A percentile compares a stretch with the other conserved stretches of the same genome.
Conservation (phyloP, 805 yeast genomes). For the Metschnikowia baotianmanensis region DNA sequence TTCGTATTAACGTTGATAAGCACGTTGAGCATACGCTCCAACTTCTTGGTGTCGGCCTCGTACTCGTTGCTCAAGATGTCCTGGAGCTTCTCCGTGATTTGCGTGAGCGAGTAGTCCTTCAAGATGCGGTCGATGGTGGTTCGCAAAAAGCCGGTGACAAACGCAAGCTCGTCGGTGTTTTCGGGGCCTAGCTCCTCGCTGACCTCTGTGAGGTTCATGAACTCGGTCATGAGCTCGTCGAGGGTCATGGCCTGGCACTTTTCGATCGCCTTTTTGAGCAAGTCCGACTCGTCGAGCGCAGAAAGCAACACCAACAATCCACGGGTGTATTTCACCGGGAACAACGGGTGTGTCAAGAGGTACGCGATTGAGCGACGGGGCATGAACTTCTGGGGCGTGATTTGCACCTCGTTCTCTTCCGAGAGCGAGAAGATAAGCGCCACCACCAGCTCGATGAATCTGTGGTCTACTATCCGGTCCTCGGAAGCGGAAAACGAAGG, state of each 20-base stretch:
- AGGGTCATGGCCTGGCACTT: constrained; percentile 71
- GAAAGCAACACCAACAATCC: constrained; percentile 53
- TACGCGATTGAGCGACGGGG: constrained; percentile 67
- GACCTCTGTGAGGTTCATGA: constrained; percentile 40
- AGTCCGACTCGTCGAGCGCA: constrained; percentile 47
- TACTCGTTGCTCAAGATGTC: constrained; percentile 29
- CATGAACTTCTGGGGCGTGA: constrained; percentile 29
- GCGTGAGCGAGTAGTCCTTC: constrained; percentile 60
- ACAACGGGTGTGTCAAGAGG: constrained; percentile 82
- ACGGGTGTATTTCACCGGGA: constrained; percentile 58
- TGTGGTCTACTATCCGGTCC: constrained; percentile 63
- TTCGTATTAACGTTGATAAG: constrained; percentile 38
- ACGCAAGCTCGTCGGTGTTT: constrained; percentile 13
- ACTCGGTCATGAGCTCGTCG: constrained; percentile 59
- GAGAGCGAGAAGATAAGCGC: constrained; percentile 37
- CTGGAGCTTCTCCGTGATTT: constrained; percentile 51
- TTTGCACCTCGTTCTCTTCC: constrained; percentile 22
- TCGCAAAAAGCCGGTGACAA: constrained; percentile 15
- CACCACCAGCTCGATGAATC: constrained; percentile 48
- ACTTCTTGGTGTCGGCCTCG: constrained; percentile 26
- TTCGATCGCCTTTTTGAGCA: constrained; percentile 78
- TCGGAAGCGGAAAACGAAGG: constrained; percentile 44
- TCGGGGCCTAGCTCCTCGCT: constrained; percentile 15
- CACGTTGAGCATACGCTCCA: constrained; percentile 37
- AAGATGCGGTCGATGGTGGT: constrained; percentile 53